A percentile compares a stretch with the other conserved stretches of the same genome.
phyloP scores from a whole-genome alignment of 805 yeast genomes.

The Starmerella sirachaensis region DNA sequence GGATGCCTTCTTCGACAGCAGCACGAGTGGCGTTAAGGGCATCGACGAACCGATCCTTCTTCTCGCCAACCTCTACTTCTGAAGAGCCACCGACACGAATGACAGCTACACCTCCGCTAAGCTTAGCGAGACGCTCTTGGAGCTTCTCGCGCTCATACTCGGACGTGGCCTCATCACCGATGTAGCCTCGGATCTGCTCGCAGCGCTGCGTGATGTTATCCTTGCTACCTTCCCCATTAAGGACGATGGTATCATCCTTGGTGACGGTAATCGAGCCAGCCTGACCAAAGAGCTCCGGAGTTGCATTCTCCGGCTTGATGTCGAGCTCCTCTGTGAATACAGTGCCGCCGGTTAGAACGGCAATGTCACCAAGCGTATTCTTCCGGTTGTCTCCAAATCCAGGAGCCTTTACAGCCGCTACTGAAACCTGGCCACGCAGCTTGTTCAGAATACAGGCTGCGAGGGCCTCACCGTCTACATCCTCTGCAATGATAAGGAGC shows the following conservation, averaged over 20 bases:
- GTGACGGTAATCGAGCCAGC: conserved; percentile 87
- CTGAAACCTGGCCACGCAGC: conserved; percentile 96
- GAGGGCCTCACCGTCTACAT: conserved; percentile 93
- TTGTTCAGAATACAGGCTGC: conserved; percentile 97
- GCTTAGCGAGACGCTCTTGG: conserved; percentile 93
- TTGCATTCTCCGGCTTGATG: conserved; percentile 88
- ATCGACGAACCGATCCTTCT: conserved; percentile 98
- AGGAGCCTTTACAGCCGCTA: conserved; percentile 95
- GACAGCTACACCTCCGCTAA: conserved; percentile 97
- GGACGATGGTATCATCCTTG: conserved; percentile 87
- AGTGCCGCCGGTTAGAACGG: conserved; percentile 89
- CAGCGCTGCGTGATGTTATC: conserved; percentile 72
- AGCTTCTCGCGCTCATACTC: conserved; percentile 95
- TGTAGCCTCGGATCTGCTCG: conserved; percentile 80
- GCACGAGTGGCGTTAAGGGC: conserved; percentile 98
- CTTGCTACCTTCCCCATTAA: conserved; percentile 85
- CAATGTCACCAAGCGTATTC: conserved; percentile 90
- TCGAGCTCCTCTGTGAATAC: conserved; percentile 80
- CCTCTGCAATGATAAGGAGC: conserved; percentile 85
- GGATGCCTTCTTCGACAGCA: conserved; percentile 95
- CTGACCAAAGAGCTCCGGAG: conserved; percentile 78
- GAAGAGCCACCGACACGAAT: conserved; percentile 94
- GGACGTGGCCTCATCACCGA: conserved; percentile 56
- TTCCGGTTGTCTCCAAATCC: conserved; percentile 98
- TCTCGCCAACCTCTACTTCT: conserved; percentile 97